Conservation (phyloP, 345 rosid genomes). For the Aegle marmelos region DNA sequence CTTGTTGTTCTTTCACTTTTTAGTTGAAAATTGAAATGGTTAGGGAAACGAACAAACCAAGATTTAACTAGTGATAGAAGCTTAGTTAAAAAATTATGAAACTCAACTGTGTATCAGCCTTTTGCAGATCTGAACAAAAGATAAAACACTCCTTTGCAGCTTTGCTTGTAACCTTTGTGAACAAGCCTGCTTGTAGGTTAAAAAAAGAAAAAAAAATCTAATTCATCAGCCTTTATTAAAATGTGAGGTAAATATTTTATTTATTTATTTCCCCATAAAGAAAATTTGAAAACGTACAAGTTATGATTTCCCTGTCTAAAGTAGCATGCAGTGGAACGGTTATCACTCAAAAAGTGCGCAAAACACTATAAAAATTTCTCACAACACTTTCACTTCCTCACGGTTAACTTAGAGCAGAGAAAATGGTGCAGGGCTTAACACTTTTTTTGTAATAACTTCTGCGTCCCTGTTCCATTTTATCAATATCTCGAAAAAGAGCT, state of each 20-base stretch:
- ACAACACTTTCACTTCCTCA: constrained; percentile 1
- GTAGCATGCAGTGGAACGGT: constrained; percentile 14
- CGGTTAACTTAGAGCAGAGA: not conserved
- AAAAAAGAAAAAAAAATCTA: not conserved
- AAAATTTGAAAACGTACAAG: constrained; percentile 14
- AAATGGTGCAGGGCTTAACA: not conserved
- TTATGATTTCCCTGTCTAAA: constrained; percentile 19
- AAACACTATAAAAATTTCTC: not conserved
- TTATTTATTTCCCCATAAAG: not conserved
- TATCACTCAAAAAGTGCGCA: constrained; percentile 9
- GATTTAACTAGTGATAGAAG: not conserved
- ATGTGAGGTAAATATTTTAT: not conserved
- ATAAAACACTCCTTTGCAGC: not conserved
- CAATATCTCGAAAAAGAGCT: not conserved
- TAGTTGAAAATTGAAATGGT: constrained; percentile 13
- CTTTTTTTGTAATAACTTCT: not conserved
- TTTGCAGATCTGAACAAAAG: constrained; percentile 24
- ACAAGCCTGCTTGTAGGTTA: not conserved
- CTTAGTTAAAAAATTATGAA: not conserved
- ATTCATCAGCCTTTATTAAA: not conserved
- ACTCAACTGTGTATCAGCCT: not conserved
- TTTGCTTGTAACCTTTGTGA: not conserved
- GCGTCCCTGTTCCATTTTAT: not conserved
- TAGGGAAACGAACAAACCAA: constrained; percentile 12
- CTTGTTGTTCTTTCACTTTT: constrained; percentile 20